Evolutionary conservation across 2,329 filamentous ascomycete species (phyloP).

Genomic region (Myriangium duriaei): DNA sequence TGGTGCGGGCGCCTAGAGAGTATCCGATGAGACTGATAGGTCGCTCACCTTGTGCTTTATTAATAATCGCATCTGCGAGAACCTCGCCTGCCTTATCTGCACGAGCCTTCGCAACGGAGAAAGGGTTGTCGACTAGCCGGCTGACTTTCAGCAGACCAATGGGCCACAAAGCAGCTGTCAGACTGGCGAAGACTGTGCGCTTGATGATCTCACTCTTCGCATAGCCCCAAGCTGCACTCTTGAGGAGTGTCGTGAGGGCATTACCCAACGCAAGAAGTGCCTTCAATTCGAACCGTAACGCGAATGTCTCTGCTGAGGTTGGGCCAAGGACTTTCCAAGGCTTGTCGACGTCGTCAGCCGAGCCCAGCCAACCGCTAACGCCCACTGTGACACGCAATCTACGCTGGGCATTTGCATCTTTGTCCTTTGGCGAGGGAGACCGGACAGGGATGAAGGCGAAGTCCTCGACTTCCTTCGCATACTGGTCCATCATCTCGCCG

Average conservation of each 20-base stretch:
- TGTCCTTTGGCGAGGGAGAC: slow-evolving; percentile 28
- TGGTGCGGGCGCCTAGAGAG: slow-evolving; percentile 40
- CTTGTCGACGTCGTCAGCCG: slow-evolving; percentile 56
- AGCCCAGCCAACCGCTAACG: slow-evolving; percentile 68
- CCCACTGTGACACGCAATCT: slow-evolving; percentile 67
- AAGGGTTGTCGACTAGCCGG: slow-evolving; percentile 29
- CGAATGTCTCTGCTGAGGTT: slow-evolving; percentile 63
- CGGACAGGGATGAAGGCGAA: slow-evolving; percentile 73
- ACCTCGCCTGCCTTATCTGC: slow-evolving; percentile 28
- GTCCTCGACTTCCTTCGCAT: slow-evolving; percentile 73
- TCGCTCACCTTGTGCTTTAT: slow-evolving; percentile 29
- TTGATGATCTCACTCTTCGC: slow-evolving; percentile 66
- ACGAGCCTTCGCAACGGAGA: slow-evolving; percentile 26
- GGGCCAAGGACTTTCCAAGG: slow-evolving; percentile 67
- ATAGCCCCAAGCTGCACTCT: slow-evolving; percentile 65
- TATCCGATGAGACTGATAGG: slow-evolving; percentile 29
- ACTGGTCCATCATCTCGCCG: slow-evolving; percentile 77
- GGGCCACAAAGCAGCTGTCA: slow-evolving; percentile 38
- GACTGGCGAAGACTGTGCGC: slow-evolving; percentile 36
- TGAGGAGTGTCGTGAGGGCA: slow-evolving; percentile 64
- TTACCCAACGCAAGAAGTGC: slow-evolving; percentile 65
- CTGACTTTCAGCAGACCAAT: slow-evolving; percentile 34
- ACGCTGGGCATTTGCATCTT: slow-evolving; percentile 35
- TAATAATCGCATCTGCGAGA: slow-evolving; percentile 29
- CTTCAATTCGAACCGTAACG: slow-evolving; percentile 70